Evolutionary conservation across 441 rosid genomes (phyloP).

Genomic region (Arabidopsis hybrid): DNA sequence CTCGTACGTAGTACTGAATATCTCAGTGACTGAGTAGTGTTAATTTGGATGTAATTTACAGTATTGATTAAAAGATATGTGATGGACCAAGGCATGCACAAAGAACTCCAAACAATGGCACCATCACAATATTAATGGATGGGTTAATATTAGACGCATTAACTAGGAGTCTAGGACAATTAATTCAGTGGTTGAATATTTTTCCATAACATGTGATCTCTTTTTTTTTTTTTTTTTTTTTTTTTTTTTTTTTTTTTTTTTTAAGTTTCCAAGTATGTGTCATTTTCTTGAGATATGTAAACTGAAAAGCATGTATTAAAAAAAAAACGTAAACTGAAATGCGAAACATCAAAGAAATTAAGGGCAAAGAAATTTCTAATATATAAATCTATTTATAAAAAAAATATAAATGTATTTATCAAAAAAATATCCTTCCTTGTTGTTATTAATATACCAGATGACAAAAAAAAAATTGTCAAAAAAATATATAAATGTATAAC

Average conservation of each 20-base stretch:
- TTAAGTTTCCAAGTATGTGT: constrained; percentile 10
- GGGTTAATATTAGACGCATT: not conserved
- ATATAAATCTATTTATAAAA: too few species aligned
- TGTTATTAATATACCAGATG: too few species aligned
- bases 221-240: too few species aligned
- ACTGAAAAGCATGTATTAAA: too few species aligned
- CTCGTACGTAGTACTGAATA: not conserved
- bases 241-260: not conserved
- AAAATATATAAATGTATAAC: not conserved
- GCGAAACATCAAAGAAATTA: not conserved
- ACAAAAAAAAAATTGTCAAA: too few species aligned
- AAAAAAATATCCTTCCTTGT: too few species aligned
- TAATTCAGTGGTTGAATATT: constrained; percentile 15
- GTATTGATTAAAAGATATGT: too few species aligned
- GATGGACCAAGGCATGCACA: not conserved
- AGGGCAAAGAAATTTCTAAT: not conserved
- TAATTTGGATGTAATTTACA: not conserved
- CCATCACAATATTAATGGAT: not conserved
- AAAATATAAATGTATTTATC: too few species aligned
- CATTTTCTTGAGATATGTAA: constrained; percentile 6
- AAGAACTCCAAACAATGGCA: not conserved
- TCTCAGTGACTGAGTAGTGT: not conserved
- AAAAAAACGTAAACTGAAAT: not conserved
- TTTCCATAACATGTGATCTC: constrained; percentile 2
- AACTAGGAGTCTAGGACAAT: constrained; percentile 18